These are phyloP conservation scores for Plectosphaerella plurivora DNA, from an alignment of 2,329 filamentous ascomycete species.

Conservation along the genomic window DNA sequence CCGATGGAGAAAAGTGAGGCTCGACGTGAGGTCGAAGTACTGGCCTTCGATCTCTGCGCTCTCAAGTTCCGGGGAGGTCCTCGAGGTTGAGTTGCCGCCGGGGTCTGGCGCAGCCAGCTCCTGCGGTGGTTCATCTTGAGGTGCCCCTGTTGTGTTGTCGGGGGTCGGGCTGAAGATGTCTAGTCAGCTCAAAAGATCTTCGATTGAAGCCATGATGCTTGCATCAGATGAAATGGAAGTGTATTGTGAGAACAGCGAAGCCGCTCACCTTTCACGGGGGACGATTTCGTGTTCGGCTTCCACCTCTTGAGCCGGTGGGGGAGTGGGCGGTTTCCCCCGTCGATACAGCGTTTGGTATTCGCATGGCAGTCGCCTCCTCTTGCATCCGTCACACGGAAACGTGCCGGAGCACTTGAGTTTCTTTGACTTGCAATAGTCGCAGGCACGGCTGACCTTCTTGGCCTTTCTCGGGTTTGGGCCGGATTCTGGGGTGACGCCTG, in stretches of 20 bases:
- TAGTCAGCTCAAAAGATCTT: not conserved
- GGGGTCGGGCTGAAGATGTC: not conserved
- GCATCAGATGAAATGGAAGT: no score
- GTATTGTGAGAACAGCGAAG: not conserved
- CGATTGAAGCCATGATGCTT: not conserved
- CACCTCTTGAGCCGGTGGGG: conserved; percentile 14
- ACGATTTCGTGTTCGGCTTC: not conserved
- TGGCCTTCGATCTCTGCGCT: conserved; percentile 42
- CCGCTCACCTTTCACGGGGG: not conserved
- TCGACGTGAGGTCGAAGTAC: conserved; percentile 51
- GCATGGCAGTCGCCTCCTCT: conserved; percentile 20
- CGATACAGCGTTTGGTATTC: conserved; percentile 30
- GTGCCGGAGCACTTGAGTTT: conserved; percentile 32
- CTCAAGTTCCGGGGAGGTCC: conserved; percentile 21
- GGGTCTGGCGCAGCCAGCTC: not conserved
- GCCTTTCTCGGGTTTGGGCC: conserved; percentile 5
- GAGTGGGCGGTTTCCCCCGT: conserved; percentile 30
- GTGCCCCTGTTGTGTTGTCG: not conserved
- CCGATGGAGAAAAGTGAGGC: conserved; percentile 49
- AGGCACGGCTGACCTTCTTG: conserved; percentile 30
- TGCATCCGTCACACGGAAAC: conserved; percentile 26
- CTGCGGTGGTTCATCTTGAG: not conserved
- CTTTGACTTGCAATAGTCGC: conserved; percentile 31
- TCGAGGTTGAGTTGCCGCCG: conserved; percentile 1
- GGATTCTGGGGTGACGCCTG: not conserved